These are phyloP conservation scores for Sisymbrium irio DNA, from an alignment of 345 rosid genomes.

Conservation along the genomic window DNA sequence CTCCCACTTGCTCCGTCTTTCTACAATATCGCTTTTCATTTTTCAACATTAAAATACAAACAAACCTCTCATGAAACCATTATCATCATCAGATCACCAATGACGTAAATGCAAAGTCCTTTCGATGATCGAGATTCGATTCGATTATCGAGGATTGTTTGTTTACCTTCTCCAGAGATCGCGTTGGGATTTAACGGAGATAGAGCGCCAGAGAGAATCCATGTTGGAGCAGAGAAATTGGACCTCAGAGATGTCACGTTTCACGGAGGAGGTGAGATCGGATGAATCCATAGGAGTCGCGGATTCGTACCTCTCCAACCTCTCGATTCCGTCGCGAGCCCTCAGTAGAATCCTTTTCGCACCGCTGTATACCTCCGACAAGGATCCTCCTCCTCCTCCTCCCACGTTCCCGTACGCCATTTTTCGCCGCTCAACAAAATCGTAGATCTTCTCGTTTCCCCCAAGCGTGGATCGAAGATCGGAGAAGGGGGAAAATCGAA, in stretches of 20 bases:
- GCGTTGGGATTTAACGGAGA: slow-evolving; percentile 75
- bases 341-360: slow-evolving; percentile 58
- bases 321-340: slow-evolving; percentile 83
- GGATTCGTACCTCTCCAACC: slow-evolving; percentile 69
- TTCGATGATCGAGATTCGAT: background rate
- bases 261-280: slow-evolving; percentile 64
- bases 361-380: slow-evolving; percentile 64
- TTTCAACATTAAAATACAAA: too few relatives aligned
- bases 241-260: slow-evolving; percentile 71
- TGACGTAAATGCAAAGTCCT: too few relatives aligned
- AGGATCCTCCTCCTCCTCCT: slow-evolving; percentile 55
- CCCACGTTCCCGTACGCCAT: slow-evolving; percentile 36
- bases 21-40: slow-evolving; percentile 13
- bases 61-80: too few relatives aligned
- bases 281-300: slow-evolving; percentile 58
- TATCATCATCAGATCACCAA: too few relatives aligned
- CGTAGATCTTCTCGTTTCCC: background rate
- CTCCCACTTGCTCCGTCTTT: slow-evolving; percentile 87
- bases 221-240: slow-evolving; percentile 72
- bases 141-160: background rate
- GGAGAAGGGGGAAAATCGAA: background rate
- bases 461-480: background rate
- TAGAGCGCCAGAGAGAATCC: slow-evolving; percentile 85
- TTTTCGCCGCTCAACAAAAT: background rate
- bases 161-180: slow-evolving; percentile 92